Evolutionary conservation across 225 moss, liverwort and hornwort genomes (phyloP), one percentile per base, ranked within the genome.

Genomic region (Sphagnum tenellum): DNA sequence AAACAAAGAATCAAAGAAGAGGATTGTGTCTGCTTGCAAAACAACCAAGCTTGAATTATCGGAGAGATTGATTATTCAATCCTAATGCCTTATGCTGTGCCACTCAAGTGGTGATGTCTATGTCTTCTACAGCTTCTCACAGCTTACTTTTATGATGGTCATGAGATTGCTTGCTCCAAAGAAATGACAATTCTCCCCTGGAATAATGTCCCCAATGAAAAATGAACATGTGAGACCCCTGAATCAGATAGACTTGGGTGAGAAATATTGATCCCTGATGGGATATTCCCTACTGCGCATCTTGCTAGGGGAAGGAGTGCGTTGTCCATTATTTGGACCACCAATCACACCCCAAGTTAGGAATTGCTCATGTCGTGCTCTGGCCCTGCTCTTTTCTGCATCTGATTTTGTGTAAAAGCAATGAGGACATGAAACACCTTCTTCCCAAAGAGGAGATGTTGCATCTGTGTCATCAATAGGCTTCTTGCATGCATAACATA

Each of bases 401-500:
- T 83, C 72, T 14, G 98, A 81, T 67, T 90, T 98, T 46, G 53
- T 68, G 7, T 79, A 67, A 66, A 74, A 87, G 66, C 96, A 98
- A 47, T 83, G 82, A 4, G 90, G 88, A 70, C 98, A 93, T 0
- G 93, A 93, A 2, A 90, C 77, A 6, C 98, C 93, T 76, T 98
- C 93, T 71, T 98, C 98, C 89, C 89, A 98, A 0, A 86, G 58
- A 4, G 76, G 57, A 11, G 87, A 90, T 55, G 74, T 66, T 72
- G 76, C 87, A 75, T 98, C 93, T 50, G 69, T 46, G 12, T 86
- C 69, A 70, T 82, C 84, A 0, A 98, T 81, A 46, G 98, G 98
- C 75, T 93, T 90, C 80, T 93, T 98, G 71, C 98, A 98, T 53
- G 93, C 98, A 71, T 98, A 89, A 63, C 98, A 98, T 8, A 98